Conservation (phyloP, 345 rosid genomes). For the Syzygium aromaticum region DNA sequence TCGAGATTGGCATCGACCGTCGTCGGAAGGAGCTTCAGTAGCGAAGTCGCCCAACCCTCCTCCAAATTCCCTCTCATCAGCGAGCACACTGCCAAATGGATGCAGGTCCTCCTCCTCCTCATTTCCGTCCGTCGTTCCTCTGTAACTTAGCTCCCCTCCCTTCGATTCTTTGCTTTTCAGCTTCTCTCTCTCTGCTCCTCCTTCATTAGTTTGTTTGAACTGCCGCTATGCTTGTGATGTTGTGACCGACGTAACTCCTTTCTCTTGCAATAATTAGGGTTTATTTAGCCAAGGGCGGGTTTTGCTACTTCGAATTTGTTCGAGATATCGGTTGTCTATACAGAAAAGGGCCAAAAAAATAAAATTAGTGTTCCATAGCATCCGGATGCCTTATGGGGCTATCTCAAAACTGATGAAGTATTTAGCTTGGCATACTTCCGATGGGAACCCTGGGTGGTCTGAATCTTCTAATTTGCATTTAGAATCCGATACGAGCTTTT, state of each 20-base stretch:
- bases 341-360: not conserved
- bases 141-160: not conserved
- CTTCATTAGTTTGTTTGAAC: not conserved
- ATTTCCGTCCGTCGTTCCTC: not conserved
- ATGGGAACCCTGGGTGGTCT: not conserved
- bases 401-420: not conserved
- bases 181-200: not conserved
- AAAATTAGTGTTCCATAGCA: not conserved
- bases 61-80: conserved; percentile 28
- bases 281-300: not conserved
- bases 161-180: not conserved
- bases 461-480: not conserved
- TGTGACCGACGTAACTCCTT: not conserved
- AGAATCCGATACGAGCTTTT: not conserved
- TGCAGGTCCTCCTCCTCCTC: conserved; percentile 53
- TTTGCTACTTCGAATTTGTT: not conserved
- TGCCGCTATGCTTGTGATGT: not conserved
- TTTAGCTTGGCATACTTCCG: not conserved
- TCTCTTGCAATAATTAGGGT: not conserved
- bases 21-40: conserved; percentile 38
- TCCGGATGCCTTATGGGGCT: not conserved
- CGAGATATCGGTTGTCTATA: not conserved
- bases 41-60: not conserved
- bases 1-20: conserved; percentile 19
- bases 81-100: conserved; percentile 88